Base-by-base conservation (phyloP, 2,329 filamentous ascomycete species). In the Venturia asperata region DNA sequence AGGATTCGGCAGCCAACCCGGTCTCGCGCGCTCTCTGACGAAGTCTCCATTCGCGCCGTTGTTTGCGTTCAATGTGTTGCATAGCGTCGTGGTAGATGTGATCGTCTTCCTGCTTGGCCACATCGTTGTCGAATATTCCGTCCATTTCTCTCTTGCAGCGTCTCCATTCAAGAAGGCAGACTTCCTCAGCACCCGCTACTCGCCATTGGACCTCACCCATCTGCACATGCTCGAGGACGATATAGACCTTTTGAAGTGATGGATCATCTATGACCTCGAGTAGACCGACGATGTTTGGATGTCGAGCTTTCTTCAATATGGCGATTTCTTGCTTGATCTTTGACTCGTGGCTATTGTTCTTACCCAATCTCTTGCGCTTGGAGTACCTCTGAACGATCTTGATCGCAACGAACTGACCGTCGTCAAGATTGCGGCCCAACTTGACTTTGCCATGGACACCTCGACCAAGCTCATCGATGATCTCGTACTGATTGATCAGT, bases 361-460 rank as follows among this genome's bases (percentile, higher is more conserved):
- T 85, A 64, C 94, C 94, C n/a, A 99, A 82, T 34, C 93, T 89
- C 65, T 92, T 87, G 71, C 91, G 91, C 79, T 96, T 97, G 63
- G 93, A 96, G 74, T 94, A 96, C 45, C 94, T 87, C 66, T 96
- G 91, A 60, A 99, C 96, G 71, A 99, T 99, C 79, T 99, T 99
- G 82, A 99, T 97, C 65, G 94, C 94, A 4, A 99, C 93, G 73
- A 88, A 88, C 64, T 90, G 87, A 67, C 84, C 83, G 1, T 85
- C 92, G 65, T 87, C 81, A 58, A 91, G 80, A 73, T 95, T 92
- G 64, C 91, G 86, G 61, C 92, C 94, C 61, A 97, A 83, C 78
- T 99, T 99, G 73, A 99, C 94, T 79, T 97, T 99, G 72, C 94
- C 94, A 74, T 99, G 94, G 71, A 96, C 91, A 62, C 94, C 94